These are phyloP conservation scores for Coniochaeta ligniaria DNA, from an alignment of 2,329 filamentous ascomycete species.

Conservation along the genomic window DNA sequence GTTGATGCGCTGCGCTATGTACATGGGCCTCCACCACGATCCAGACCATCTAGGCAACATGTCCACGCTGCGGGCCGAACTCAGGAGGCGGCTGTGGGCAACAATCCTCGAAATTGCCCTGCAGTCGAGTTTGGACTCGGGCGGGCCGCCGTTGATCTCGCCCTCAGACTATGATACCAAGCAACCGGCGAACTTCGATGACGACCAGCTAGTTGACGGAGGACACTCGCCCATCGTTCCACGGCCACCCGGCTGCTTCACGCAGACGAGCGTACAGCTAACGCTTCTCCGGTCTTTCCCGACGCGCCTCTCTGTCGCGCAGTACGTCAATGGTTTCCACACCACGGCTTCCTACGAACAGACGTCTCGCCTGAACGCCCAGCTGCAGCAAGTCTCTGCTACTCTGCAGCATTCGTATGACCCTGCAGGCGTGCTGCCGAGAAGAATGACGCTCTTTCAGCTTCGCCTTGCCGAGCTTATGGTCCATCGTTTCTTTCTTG, in stretches of 20 bases:
- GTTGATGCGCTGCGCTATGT: conserved; percentile 45
- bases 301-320: conserved; percentile 34
- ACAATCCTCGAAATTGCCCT: conserved; percentile 48
- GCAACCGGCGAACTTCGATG: conserved; percentile 42
- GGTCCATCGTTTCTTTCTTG: conserved; percentile 40
- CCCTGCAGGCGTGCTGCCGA: conserved; percentile 16
- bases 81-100: conserved; percentile 49
- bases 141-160: conserved; percentile 40
- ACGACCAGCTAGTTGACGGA: conserved; percentile 37
- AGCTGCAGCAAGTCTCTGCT: conserved; percentile 28
- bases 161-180: conserved; percentile 41
- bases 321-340: conserved; percentile 38
- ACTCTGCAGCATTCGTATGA: conserved; percentile 20
- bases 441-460: conserved; percentile 28
- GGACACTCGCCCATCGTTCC: conserved; percentile 14
- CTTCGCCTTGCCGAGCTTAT: conserved; percentile 32
- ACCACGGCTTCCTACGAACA: conserved; percentile 36
- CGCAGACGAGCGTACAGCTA: conserved; percentile 43
- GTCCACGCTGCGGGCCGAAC: conserved; percentile 40
- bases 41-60: conserved; percentile 41
- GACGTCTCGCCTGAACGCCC: conserved; percentile 36
- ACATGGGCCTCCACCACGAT: conserved; percentile 52
- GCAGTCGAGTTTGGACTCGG: conserved; percentile 41
- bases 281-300: conserved; percentile 35
- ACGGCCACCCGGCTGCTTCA: conserved; percentile 23